Conservation (phyloP, 2,329 filamentous ascomycete species). For the Ceratocystiopsis minuta region DNA sequence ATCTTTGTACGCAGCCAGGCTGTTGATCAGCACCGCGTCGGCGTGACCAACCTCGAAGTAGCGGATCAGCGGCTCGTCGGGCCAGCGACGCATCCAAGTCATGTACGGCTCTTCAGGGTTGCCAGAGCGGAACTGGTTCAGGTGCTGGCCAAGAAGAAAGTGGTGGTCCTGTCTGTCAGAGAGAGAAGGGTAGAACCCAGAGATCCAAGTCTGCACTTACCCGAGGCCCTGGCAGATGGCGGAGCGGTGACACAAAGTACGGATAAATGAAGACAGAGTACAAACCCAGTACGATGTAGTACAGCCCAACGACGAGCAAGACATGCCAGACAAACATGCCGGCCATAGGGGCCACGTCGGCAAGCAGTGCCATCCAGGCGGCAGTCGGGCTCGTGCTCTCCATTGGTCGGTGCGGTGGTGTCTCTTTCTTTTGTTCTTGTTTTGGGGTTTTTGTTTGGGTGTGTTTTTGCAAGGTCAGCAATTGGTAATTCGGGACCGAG, state of each 20-base stretch:
- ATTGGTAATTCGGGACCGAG: no score
- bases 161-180: constrained; percentile 4
- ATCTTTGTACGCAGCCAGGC: constrained; percentile 17
- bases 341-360: no score
- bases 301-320: no score
- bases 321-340: no score
- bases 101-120: constrained; percentile 6
- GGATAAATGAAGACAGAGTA: not conserved
- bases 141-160: constrained; percentile 5
- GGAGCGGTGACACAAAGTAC: constrained; percentile 1
- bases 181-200: not conserved
- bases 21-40: constrained; percentile 22
- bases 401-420: no score
- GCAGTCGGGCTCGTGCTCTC: no score
- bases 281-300: no score
- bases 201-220: not conserved
- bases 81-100: constrained; percentile 5
- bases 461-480: no score
- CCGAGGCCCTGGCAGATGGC: constrained; percentile 1
- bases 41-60: constrained; percentile 18
- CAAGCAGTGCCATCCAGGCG: no score
- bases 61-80: constrained; percentile 18
- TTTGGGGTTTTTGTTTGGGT: no score
- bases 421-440: no score
- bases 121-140: constrained; percentile 3